phyloP scores from a whole-genome alignment of 2,329 filamentous ascomycete species.

The Colletotrichum camelliae region DNA sequence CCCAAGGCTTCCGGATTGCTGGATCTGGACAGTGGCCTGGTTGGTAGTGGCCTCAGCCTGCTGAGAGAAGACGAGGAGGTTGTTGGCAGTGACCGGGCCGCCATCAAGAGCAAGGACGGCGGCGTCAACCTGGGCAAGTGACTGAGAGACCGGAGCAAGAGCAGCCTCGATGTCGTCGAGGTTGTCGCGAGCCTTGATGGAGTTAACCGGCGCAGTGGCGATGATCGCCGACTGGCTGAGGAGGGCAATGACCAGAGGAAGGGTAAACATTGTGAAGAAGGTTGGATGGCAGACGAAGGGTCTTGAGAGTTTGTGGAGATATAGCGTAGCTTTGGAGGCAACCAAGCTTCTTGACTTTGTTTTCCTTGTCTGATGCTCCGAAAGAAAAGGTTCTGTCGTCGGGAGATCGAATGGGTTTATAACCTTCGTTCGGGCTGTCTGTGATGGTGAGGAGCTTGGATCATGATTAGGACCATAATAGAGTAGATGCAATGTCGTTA shows the following conservation, averaged over 20 bases:
- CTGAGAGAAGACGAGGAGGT: slow-evolving; percentile 8
- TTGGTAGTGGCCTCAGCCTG: slow-evolving; percentile 21
- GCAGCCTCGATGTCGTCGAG: slow-evolving; percentile 7
- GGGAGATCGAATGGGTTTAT: slow-evolving; percentile 18
- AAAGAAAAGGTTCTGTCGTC: neutral
- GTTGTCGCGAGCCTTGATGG: neutral
- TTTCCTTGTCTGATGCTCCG: slow-evolving; percentile 16
- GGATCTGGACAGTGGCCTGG: slow-evolving; percentile 29
- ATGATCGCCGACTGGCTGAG: slow-evolving; percentile 6
- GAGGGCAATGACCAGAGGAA: slow-evolving; percentile 5
- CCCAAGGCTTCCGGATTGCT: slow-evolving; percentile 23
- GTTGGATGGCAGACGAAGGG: neutral
- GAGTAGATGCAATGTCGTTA: neutral
- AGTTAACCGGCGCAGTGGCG: neutral
- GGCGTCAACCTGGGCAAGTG: slow-evolving; percentile 1
- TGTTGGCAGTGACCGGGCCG: slow-evolving; percentile 10
- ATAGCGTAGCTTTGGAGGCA: neutral
- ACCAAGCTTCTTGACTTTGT: slow-evolving; percentile 13
- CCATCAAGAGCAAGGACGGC: slow-evolving; percentile 13
- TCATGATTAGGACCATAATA: neutral
- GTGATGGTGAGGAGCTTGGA: neutral
- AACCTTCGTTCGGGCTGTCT: slow-evolving; percentile 2
- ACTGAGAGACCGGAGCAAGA: slow-evolving; percentile 1
- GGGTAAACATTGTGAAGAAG: slow-evolving; percentile 1
- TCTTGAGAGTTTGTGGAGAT: neutral